phyloP scores from a whole-genome alignment of 2,329 filamentous ascomycete genomes.

The Penicillium sp. region DNA sequence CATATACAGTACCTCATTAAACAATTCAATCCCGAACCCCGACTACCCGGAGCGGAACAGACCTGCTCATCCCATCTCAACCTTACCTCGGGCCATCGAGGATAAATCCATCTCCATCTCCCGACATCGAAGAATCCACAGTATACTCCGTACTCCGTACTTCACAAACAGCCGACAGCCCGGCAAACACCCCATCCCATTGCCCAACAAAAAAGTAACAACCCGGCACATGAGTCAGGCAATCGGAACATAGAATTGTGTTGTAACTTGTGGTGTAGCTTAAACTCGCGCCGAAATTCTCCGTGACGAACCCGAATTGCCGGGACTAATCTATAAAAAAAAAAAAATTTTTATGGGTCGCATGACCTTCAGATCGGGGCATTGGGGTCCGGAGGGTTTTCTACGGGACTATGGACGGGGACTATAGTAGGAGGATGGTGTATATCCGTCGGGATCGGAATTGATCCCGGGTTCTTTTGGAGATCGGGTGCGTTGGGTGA shows the following conservation, averaged over 20 bases:
- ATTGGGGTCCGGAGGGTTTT: background rate
- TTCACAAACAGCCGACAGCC: background rate
- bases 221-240: slow-evolving; percentile 7
- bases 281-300: slow-evolving; percentile 6
- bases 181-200: background rate
- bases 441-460: background rate
- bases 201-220: background rate
- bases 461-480: slow-evolving; percentile 7
- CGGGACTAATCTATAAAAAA: background rate
- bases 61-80: background rate
- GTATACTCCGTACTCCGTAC: background rate
- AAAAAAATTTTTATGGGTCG: slow-evolving; percentile 3
- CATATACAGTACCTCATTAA: no score
- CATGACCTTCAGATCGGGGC: slow-evolving; percentile 20
- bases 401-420: background rate
- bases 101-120: slow-evolving; percentile 7
- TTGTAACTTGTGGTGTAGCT: no score
- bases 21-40: background rate
- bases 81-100: background rate
- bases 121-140: background rate
- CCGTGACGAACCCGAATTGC: background rate
- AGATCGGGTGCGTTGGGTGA: slow-evolving; percentile 17
- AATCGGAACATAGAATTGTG: no score
- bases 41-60: background rate
- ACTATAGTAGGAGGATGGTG: no score